Conservation (phyloP, 139 green algal species). For the Astrephomene gubernaculifera region DNA sequence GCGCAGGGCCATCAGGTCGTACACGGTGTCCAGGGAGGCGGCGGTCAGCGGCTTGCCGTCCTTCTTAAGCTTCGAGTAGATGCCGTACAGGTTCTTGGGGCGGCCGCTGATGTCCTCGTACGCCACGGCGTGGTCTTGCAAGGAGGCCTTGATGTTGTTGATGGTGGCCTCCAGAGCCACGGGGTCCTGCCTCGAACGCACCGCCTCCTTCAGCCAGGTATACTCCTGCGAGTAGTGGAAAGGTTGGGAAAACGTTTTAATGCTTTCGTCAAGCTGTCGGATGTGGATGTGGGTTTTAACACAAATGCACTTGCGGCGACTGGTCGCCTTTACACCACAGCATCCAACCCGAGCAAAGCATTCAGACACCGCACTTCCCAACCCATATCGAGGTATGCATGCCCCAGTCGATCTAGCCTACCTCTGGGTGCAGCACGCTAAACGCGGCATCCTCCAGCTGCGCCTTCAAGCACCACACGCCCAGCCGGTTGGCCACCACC, state of each 20-base stretch:
- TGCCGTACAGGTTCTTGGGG: constrained; percentile 94
- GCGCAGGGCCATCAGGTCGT: constrained; percentile 88
- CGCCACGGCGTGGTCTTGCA: constrained; percentile 50
- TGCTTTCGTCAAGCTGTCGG: no score
- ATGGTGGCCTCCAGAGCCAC: constrained; percentile 56
- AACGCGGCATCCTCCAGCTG: constrained; percentile 95
- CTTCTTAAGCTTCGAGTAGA: constrained; percentile 87
- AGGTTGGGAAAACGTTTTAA: no score
- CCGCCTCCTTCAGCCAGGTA: constrained; percentile 38
- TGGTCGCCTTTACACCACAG: no score
- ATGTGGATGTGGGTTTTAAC: no score
- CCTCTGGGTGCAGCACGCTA: constrained; percentile 66
- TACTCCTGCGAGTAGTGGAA: constrained; percentile 58
- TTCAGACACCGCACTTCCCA: no score
- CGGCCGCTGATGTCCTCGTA: constrained; percentile 88
- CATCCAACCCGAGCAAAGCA: no score
- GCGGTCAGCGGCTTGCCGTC: constrained; percentile 32
- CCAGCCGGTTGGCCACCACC: constrained; percentile 91
- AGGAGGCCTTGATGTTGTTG: constrained; percentile 46
- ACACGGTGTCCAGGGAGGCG: constrained; percentile 30
- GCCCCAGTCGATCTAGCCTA: no score
- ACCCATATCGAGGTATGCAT: no score
- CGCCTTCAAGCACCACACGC: constrained; percentile 84
- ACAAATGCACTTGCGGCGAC: no score
- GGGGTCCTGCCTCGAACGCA: constrained; percentile 47